phyloP scores from a whole-genome alignment of 2,329 filamentous ascomycete species.

The Ramularia collo-cygni region DNA sequence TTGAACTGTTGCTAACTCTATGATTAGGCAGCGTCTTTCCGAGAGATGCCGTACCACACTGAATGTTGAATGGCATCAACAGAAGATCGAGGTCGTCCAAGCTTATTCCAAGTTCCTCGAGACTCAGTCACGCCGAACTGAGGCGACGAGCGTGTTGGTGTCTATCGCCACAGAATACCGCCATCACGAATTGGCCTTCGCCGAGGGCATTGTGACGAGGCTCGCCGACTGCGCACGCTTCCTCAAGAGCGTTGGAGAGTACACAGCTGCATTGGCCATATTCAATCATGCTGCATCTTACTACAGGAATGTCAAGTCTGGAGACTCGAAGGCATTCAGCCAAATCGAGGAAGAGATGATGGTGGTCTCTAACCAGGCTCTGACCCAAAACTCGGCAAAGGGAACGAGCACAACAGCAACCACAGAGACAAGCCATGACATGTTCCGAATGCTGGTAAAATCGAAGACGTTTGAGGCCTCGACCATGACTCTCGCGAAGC shows the following conservation, averaged over 20 bases:
- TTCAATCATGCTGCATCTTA: constrained; percentile 35
- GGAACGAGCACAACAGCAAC: constrained; percentile 26
- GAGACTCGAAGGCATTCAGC: constrained; percentile 28
- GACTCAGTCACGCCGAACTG: constrained; percentile 37
- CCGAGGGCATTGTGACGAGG: constrained; percentile 22
- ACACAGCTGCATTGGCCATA: constrained; percentile 40
- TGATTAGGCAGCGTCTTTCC: constrained; percentile 49
- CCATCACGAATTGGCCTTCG: constrained; percentile 31
- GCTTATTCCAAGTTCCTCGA: constrained; percentile 44
- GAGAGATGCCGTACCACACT: constrained; percentile 38
- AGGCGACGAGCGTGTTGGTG: constrained; percentile 41
- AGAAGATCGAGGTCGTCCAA: constrained; percentile 42
- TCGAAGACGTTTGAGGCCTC: constrained; percentile 35
- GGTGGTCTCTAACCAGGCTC: constrained; percentile 32
- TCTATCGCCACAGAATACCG: constrained; percentile 46
- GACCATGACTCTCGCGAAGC: constrained; percentile 37
- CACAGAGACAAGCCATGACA: constrained; percentile 39
- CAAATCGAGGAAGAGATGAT: constrained; percentile 40
- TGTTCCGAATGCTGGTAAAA: constrained; percentile 38
- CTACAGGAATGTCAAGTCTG: constrained; percentile 29
- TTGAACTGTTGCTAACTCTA: no score
- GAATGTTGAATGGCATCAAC: constrained; percentile 42
- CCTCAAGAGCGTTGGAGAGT: constrained; percentile 42
- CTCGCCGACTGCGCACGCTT: constrained; percentile 38
- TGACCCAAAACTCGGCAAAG: constrained; percentile 30